These are phyloP conservation scores for Sinapis alba DNA, from an alignment of 441 rosid species.

Conservation along the genomic window DNA sequence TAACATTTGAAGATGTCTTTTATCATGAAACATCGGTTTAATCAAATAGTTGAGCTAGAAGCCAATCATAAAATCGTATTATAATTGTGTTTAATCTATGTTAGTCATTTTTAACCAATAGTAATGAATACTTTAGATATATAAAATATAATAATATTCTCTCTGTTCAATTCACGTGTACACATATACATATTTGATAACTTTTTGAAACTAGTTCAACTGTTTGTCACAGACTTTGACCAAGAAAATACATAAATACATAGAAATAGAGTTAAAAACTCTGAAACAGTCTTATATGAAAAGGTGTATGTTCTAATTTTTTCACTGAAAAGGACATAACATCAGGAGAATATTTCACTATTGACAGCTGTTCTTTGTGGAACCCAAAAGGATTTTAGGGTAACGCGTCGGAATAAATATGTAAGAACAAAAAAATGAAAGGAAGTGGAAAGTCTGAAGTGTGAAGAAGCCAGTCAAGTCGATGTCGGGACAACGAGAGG, in stretches of 20 bases:
- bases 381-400: not conserved
- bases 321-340: not conserved
- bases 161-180: too few relatives aligned
- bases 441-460: not conserved
- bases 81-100: too few relatives aligned
- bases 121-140: too few relatives aligned
- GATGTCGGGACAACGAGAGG: slow-evolving; percentile 20
- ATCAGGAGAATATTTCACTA: slow-evolving; percentile 1
- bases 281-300: not conserved
- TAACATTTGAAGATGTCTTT: too few relatives aligned
- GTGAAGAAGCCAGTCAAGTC: slow-evolving; percentile 28
- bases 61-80: too few relatives aligned
- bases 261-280: not conserved
- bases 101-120: too few relatives aligned
- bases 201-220: not conserved
- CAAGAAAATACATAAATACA: not conserved
- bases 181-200: too few relatives aligned
- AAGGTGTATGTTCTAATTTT: not conserved
- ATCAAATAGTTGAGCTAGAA: too few relatives aligned
- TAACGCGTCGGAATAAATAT: not conserved
- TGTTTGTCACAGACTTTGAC: not conserved
- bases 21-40: too few relatives aligned
- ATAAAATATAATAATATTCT: too few relatives aligned
- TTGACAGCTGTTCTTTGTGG: not conserved
- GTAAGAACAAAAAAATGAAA: not conserved